Percentiles rank a stretch among this genome's conserved stretches.
Conservation (phyloP, 2,329 filamentous ascomycete species). For the Monosporascus sp. region DNA sequence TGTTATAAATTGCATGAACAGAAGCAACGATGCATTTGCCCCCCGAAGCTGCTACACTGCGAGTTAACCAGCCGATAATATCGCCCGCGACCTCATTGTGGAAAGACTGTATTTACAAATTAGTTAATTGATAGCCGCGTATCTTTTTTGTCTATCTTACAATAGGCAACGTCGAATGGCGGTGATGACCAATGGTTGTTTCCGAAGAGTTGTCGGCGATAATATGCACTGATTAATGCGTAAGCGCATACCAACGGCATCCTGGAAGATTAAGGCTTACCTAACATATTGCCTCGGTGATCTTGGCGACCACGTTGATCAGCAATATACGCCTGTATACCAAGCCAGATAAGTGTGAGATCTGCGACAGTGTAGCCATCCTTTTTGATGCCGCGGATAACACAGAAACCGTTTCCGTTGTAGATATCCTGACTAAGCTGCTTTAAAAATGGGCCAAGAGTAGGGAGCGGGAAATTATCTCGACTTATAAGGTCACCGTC, state of each 20-base stretch:
- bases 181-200: slow-evolving; percentile 47
- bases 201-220: slow-evolving; percentile 49
- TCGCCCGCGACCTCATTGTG: slow-evolving; percentile 67
- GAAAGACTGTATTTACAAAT: slow-evolving; percentile 46
- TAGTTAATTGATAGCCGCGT: slow-evolving; percentile 5
- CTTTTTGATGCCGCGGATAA: slow-evolving; percentile 60
- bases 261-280: slow-evolving; percentile 31
- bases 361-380: slow-evolving; percentile 54
- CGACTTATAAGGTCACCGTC: slow-evolving; percentile 51
- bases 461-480: slow-evolving; percentile 56
- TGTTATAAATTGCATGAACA: slow-evolving; percentile 63
- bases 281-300: slow-evolving; percentile 57
- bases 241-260: not conserved
- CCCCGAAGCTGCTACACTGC: slow-evolving; percentile 53
- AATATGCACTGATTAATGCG: slow-evolving; percentile 46
- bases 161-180: slow-evolving; percentile 54
- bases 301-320: slow-evolving; percentile 57
- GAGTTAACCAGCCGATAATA: slow-evolving; percentile 59
- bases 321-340: slow-evolving; percentile 60
- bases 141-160: slow-evolving; percentile 29
- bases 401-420: slow-evolving; percentile 56
- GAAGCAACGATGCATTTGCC: slow-evolving; percentile 64
- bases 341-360: slow-evolving; percentile 58
- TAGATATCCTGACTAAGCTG: slow-evolving; percentile 51
- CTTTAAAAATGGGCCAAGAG: slow-evolving; percentile 47